A percentile compares a stretch with the other conserved stretches of the same genome.
Evolutionary conservation across 257 asterid species (phyloP).

Genomic region (Jaltomata sinuosa): DNA sequence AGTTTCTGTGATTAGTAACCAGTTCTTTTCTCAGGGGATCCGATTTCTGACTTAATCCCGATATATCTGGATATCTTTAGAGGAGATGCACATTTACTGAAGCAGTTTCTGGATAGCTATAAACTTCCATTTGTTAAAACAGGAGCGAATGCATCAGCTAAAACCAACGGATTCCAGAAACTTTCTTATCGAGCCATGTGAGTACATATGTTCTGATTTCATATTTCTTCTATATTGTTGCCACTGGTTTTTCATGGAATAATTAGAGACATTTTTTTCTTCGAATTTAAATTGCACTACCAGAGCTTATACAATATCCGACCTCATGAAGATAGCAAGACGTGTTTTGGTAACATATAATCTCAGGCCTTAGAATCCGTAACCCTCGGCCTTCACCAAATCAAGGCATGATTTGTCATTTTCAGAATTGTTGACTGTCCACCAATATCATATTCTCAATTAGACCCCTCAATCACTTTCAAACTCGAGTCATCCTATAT

Average conservation of each 20-base stretch:
- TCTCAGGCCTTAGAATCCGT: background rate
- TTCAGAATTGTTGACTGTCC: background rate
- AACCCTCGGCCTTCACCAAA: background rate
- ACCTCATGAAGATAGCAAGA: background rate
- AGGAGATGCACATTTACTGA: slow-evolving; percentile 63
- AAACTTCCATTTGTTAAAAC: slow-evolving; percentile 53
- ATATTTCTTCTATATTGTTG: background rate
- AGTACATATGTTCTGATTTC: slow-evolving; percentile 19
- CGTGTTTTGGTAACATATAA: background rate
- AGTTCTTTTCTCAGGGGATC: slow-evolving; percentile 55
- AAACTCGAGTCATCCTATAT: background rate
- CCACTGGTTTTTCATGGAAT: background rate
- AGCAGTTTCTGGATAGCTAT: slow-evolving; percentile 66
- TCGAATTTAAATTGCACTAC: background rate
- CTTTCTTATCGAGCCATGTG: slow-evolving; percentile 84
- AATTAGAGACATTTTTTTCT: background rate
- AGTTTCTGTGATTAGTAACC: slow-evolving; percentile 4
- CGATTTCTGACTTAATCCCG: slow-evolving; percentile 77
- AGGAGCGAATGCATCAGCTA: slow-evolving; percentile 15
- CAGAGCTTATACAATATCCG: background rate
- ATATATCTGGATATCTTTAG: slow-evolving; percentile 72
- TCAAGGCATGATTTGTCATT: background rate
- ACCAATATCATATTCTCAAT: background rate
- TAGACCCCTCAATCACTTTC: background rate
- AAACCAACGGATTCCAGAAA: slow-evolving; percentile 25